Evolutionary conservation across 306 rosid genomes (phyloP).

Genomic region (Fragaria vesca): DNA sequence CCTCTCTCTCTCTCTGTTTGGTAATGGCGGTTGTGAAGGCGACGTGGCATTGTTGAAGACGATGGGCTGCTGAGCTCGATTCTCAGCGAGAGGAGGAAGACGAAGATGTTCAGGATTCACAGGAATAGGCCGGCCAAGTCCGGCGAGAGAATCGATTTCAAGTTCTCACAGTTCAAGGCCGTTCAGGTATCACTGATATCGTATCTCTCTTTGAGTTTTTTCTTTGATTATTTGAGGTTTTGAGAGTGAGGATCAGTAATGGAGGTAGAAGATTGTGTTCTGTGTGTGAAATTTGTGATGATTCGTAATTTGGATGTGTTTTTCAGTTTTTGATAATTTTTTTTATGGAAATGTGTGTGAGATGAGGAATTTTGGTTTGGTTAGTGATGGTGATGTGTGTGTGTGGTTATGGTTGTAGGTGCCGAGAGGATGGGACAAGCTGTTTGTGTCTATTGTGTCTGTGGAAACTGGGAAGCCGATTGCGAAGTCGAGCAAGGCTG

Average conservation of each 20-base stretch:
- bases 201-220: too few relatives aligned
- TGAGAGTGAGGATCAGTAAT: neutral
- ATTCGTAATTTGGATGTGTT: neutral
- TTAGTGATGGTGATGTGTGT: conserved; percentile 3
- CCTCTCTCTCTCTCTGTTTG: conserved; percentile 48
- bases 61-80: neutral
- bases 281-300: neutral
- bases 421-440: conserved; percentile 54
- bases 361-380: neutral
- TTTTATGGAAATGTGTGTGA: neutral
- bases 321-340: too few relatives aligned
- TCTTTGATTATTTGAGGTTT: neutral
- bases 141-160: conserved; percentile 45
- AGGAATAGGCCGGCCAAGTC: conserved; percentile 58
- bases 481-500: conserved; percentile 34
- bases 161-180: conserved; percentile 26
- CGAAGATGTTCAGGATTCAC: conserved; percentile 73
- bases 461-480: conserved; percentile 41
- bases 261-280: neutral
- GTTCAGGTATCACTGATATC: neutral
- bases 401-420: conserved; percentile 24
- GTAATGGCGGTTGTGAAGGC: conserved; percentile 41
- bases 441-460: conserved; percentile 37
- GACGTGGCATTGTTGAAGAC: neutral
- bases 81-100: conserved; percentile 11